Evolutionary conservation across 257 asterid genomes (phyloP).

Genomic region (Parsonsia alboflavescens): DNA sequence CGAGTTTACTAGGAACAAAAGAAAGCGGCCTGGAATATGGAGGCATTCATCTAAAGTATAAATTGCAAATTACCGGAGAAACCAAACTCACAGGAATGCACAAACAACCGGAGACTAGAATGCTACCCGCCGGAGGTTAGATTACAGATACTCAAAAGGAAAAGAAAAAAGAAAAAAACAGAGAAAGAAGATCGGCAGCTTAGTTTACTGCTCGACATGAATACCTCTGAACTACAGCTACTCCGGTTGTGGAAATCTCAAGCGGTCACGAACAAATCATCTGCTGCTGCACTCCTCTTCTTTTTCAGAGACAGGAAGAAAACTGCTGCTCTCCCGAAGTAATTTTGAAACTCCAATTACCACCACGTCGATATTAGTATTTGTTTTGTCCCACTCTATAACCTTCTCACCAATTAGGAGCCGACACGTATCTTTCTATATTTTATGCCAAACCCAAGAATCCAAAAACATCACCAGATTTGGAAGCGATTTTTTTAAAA

Average conservation of each 20-base stretch:
- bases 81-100: neutral
- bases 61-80: neutral
- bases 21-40: neutral
- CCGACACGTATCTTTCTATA: neutral
- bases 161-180: neutral
- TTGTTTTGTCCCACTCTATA: neutral
- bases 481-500: no score
- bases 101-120: neutral
- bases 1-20: neutral
- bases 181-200: neutral
- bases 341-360: neutral
- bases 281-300: neutral
- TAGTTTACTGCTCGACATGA: neutral
- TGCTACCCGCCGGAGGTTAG: neutral
- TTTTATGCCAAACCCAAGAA: neutral
- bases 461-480: neutral
- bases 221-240: neutral
- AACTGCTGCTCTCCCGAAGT: neutral
- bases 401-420: neutral
- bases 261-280: neutral
- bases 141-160: neutral
- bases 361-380: conserved; percentile 4
- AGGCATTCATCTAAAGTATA: neutral
- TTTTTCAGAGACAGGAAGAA: neutral
- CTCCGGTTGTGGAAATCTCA: neutral